Conservation (phyloP, 768 basidiomycete species). For the Botryobasidium botryosum region DNA sequence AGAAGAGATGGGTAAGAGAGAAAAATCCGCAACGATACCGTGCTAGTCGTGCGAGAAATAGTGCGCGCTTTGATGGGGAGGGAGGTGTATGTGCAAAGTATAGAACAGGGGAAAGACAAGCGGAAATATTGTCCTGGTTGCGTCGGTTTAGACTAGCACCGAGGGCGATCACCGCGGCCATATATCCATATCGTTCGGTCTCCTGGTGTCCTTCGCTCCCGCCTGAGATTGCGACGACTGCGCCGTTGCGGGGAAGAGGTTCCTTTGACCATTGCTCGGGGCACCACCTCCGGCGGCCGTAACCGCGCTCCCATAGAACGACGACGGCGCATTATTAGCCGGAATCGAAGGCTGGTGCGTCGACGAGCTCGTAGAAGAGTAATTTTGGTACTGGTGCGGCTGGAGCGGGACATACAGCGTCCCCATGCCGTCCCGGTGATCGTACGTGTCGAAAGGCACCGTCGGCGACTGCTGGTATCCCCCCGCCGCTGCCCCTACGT, state of each 20-base stretch:
- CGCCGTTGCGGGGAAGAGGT: neutral
- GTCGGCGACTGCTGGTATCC: constrained; percentile 24
- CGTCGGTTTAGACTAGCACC: too few species aligned
- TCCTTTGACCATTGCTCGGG: neutral
- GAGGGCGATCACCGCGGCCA: constrained; percentile 6
- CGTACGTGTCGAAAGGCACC: constrained; percentile 15
- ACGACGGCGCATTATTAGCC: constrained; percentile 36
- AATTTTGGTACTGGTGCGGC: constrained; percentile 52
- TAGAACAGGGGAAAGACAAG: too few species aligned
- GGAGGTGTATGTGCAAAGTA: too few species aligned
- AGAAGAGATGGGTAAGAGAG: too few species aligned
- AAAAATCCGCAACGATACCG: too few species aligned
- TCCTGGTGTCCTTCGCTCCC: constrained; percentile 3
- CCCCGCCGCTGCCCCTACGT: constrained; percentile 12
- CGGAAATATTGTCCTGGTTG: too few species aligned
- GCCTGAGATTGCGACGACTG: constrained; percentile 6
- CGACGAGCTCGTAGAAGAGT: constrained; percentile 22
- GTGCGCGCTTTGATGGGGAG: too few species aligned
- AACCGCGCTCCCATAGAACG: constrained; percentile 54
- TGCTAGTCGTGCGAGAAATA: too few species aligned
- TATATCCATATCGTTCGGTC: constrained; percentile 8
- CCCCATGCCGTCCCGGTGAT: constrained; percentile 21
- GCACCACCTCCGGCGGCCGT: constrained; percentile 6
- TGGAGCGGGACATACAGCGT: constrained; percentile 69
- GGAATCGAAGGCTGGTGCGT: constrained; percentile 21